phyloP scores from a whole-genome alignment of 768 basidiomycete species.

The Infundibulicybe gibba region DNA sequence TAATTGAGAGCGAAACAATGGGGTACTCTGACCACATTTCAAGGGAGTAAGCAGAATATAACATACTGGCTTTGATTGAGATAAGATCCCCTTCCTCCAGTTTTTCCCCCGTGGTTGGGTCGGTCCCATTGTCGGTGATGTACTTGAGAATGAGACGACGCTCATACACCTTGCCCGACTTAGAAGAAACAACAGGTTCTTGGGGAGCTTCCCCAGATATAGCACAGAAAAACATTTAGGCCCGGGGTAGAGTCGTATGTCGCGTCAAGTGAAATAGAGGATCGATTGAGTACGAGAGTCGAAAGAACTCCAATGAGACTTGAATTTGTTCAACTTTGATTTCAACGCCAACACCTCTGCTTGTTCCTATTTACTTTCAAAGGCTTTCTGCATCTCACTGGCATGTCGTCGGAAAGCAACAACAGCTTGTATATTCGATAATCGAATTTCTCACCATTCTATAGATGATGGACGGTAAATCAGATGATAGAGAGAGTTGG shows the following conservation, averaged over 20 bases:
- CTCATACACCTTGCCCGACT: conserved; percentile 93
- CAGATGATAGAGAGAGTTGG: conserved; percentile 90
- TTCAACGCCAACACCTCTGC: conserved; percentile 25
- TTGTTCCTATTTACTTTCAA: conserved; percentile 35
- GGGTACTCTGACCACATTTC: no score
- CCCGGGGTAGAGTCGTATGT: neutral
- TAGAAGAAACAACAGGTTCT: conserved; percentile 88
- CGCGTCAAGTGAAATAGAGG: conserved; percentile 3
- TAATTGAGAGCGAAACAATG: no score
- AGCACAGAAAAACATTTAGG: conserved; percentile 74
- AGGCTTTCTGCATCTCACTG: neutral
- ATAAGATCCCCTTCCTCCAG: conserved; percentile 90
- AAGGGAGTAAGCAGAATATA: neutral
- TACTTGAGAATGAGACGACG: conserved; percentile 93
- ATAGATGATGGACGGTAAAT: conserved; percentile 84
- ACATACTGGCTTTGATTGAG: conserved; percentile 89
- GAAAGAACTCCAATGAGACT: no score
- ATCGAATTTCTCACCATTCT: conserved; percentile 85
- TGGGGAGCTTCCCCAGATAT: conserved; percentile 94
- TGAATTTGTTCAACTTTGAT: conserved; percentile 13
- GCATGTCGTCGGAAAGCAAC: conserved; percentile 59
- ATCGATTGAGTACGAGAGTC: no score
- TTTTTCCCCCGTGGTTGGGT: conserved; percentile 93
- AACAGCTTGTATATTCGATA: conserved; percentile 77
- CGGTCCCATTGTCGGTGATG: conserved; percentile 93